Base-by-base conservation (phyloP, 306 rosid genomes). In the Dalbergia cochinchinensis region DNA sequence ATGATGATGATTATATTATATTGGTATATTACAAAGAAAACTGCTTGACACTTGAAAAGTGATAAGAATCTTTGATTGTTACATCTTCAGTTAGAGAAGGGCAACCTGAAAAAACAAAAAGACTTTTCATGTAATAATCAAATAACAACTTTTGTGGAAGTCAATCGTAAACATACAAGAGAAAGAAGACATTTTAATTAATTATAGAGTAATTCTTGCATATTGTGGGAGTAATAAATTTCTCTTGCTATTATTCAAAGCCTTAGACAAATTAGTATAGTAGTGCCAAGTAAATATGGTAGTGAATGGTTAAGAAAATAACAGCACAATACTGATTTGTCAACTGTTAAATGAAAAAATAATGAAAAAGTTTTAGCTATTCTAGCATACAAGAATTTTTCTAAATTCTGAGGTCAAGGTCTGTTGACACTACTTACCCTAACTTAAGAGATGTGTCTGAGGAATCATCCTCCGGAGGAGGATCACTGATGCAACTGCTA, bases 371-470 rank as follows among this genome's bases (percentile, higher is more conserved):
- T 26, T 26, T 26, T 26, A 26, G 31, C 31, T 26, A 26, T 26
- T 26, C 31, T 26, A 26, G 31, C 31, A 26, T 26, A 2, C 31
- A 26, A 26, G 31, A 26, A 26, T 26, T 26, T 26, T 3, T 26
- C 31, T 26, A 0, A 26, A 20, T 69, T 9, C 0, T 9, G 19
- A 12, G 5, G 10, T 20, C 42, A 7, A 65, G 20, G 34, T 42
- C 4, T 65, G 50, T 9, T 65, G 1, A 13, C 6, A 11, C 20
- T 35, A 65, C 85, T 83, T 78, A 83, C 86, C 86, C 86, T 79
- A 83, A 74, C 83, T 78, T 83, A 0, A 83, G 86, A 51, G 81
- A 78, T 1, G 73, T 83, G 39, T 83, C 83, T 0, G 83, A 78
- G 1, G 63, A 83, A 73, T 70, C 83, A 18, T 73, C 80, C 20